Base-by-base conservation (phyloP, 2,329 filamentous ascomycete species). In the Penicillium brevicompactum region DNA sequence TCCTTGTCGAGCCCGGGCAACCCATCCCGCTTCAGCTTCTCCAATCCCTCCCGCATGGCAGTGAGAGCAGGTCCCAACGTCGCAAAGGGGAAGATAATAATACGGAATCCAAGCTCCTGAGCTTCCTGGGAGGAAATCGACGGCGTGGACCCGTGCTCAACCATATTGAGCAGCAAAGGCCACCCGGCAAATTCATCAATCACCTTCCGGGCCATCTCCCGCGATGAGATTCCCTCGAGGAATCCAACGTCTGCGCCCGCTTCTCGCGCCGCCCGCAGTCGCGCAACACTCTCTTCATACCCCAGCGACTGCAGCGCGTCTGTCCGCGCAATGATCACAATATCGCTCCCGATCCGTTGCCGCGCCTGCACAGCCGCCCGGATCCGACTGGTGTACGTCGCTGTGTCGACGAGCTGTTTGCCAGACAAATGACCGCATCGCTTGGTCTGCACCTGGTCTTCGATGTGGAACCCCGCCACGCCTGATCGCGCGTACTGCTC, bases 381-480 rank as follows among this genome's bases (percentile, higher is more conserved):
- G 44, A 77, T 74, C 5, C 74, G 69, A 8, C 66, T 70, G 37
- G 67, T 64, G 52, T 70, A 76, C 2, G 69, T 70, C 1, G 66
- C 63, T 0, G 51, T 59, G 44, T 71, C 70, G 22, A 76, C 74
- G 8, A 77, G 68, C 37, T 72, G 65, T 58, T 77, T 77, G 37
- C 74, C 74, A 2, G 63, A 68, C 0, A 77, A 68, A 49, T 77
- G 74, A 2, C 75, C 74, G 54, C 75, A 77, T 16, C 74, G 69
- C 53, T 77, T 77, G 14, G 70, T 74, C 56, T 74, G 73, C 7
- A 84, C 76, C 65, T 85, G 81, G 67, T 85, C 83, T 67, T 85
- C 82, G 60, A 85, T 78, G 64, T 85, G 83, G 43, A 84, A 74
- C 9, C 75, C 82, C 1, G 83, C 82, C 2, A 85, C 79, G 22